These are phyloP conservation scores for Tylopilus intermedius DNA, from an alignment of 768 basidiomycete species.

Conservation along the genomic window DNA sequence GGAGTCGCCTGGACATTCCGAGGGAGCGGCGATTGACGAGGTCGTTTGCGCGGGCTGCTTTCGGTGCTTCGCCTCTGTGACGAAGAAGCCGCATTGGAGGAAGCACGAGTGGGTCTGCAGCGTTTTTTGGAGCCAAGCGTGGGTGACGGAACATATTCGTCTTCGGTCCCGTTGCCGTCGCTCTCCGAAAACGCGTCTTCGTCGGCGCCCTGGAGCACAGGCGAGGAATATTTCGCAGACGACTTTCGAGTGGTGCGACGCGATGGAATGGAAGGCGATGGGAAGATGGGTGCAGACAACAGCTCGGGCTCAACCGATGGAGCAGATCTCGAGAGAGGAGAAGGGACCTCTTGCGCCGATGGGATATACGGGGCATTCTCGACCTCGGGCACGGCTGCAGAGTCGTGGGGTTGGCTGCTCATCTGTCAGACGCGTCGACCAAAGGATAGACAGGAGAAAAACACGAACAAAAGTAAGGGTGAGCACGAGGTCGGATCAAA, in stretches of 20 bases:
- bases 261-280: constrained; percentile 1
- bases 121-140: constrained; percentile 32
- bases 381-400: not conserved
- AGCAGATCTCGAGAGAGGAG: constrained; percentile 2
- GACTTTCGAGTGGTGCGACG: constrained; percentile 13
- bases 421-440: constrained; percentile 13
- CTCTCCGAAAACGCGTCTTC: constrained; percentile 35
- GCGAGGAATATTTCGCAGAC: not conserved
- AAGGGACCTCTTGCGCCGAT: constrained; percentile 1
- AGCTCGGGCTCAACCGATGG: not conserved
- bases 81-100: not conserved
- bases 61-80: constrained; percentile 8
- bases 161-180: constrained; percentile 38
- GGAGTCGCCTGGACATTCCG: constrained; percentile 43
- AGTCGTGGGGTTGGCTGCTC: constrained; percentile 16
- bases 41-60: constrained; percentile 18
- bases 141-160: constrained; percentile 43
- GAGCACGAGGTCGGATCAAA: constrained; percentile 6
- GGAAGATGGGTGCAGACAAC: not conserved
- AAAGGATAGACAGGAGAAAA: not conserved
- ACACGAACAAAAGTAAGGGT: constrained; percentile 26
- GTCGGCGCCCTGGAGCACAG: constrained; percentile 11
- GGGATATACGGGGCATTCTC: constrained; percentile 15
- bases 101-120: constrained; percentile 16
- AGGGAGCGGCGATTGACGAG: constrained; percentile 34